phyloP scores from a whole-genome alignment of 2,329 filamentous ascomycete genomes.

The Emergomyces africanus region DNA sequence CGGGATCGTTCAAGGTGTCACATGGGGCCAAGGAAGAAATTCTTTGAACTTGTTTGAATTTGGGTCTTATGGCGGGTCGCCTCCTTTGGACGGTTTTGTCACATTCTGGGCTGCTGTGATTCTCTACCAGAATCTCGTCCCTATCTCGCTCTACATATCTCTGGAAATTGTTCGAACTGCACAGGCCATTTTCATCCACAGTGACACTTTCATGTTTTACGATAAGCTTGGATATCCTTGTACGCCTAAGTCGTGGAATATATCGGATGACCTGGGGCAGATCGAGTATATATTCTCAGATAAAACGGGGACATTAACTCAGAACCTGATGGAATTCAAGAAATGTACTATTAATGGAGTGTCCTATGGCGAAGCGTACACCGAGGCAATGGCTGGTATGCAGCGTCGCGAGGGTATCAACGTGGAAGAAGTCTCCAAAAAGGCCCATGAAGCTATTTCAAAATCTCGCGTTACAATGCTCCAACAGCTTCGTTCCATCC shows the following conservation, averaged over 20 bases:
- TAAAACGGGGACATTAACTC: slow-evolving; percentile 80
- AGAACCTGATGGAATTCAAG: slow-evolving; percentile 98
- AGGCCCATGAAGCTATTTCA: slow-evolving; percentile 64
- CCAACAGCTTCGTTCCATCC: slow-evolving; percentile 55
- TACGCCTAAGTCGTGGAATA: slow-evolving; percentile 97
- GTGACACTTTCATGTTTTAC: slow-evolving; percentile 94
- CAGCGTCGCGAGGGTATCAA: slow-evolving; percentile 81
- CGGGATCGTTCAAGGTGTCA: slow-evolving; percentile 70
- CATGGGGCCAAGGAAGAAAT: slow-evolving; percentile 62
- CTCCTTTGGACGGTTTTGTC: slow-evolving; percentile 77
- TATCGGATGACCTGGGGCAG: slow-evolving; percentile 93
- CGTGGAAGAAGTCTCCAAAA: slow-evolving; percentile 64
- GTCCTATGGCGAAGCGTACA: slow-evolving; percentile 93
- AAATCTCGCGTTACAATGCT: slow-evolving; percentile 62
- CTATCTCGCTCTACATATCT: slow-evolving; percentile 94
- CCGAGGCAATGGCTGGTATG: slow-evolving; percentile 93
- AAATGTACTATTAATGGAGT: slow-evolving; percentile 96
- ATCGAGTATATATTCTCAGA: slow-evolving; percentile 99
- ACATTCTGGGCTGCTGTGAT: slow-evolving; percentile 95
- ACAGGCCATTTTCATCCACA: slow-evolving; percentile 96
- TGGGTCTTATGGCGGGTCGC: slow-evolving; percentile 62
- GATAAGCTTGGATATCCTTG: slow-evolving; percentile 88
- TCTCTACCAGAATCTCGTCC: slow-evolving; percentile 95
- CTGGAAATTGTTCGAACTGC: slow-evolving; percentile 88
- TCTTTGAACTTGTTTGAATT: slow-evolving; percentile 76